Evolutionary conservation across 2,329 filamentous ascomycete species (phyloP).

Genomic region (Curvularia spicifera): DNA sequence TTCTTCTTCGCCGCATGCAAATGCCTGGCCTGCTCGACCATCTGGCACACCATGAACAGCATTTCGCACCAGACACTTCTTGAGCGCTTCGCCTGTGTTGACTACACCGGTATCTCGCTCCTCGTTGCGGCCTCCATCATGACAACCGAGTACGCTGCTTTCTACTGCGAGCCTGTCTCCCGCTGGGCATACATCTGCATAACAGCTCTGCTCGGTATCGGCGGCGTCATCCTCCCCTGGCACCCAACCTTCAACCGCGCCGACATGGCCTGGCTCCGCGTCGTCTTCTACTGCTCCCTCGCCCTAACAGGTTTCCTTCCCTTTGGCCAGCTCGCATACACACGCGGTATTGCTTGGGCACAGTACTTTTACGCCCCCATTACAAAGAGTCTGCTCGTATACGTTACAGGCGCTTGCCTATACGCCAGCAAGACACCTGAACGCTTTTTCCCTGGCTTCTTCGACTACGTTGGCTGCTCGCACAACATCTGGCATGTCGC

Average conservation of each 20-base stretch:
- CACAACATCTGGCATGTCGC: slow-evolving; percentile 98
- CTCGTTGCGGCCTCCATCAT: slow-evolving; percentile 96
- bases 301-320: slow-evolving; percentile 89
- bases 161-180: slow-evolving; percentile 92
- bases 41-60: slow-evolving; percentile 99
- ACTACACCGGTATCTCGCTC: slow-evolving; percentile 96
- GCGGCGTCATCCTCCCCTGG: slow-evolving; percentile 92
- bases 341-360: slow-evolving; percentile 81
- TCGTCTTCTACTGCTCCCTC: slow-evolving; percentile 88
- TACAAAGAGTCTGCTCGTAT: slow-evolving; percentile 83
- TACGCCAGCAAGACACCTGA: slow-evolving; percentile 95
- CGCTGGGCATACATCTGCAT: slow-evolving; percentile 84
- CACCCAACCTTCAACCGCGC: slow-evolving; percentile 90
- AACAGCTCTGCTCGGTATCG: slow-evolving; percentile 81
- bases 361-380: slow-evolving; percentile 88
- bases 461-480: slow-evolving; percentile 93
- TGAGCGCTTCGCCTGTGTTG: slow-evolving; percentile 95
- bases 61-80: slow-evolving; percentile 89
- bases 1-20: slow-evolving; percentile 98
- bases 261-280: slow-evolving; percentile 92
- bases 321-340: slow-evolving; percentile 79
- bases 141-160: slow-evolving; percentile 97
- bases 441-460: slow-evolving; percentile 88
- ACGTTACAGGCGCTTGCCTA: slow-evolving; percentile 80
- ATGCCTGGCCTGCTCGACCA: slow-evolving; percentile 89